Evolutionary conservation across 352 stramenopile genomes (phyloP).

Genomic region (Phytopythium kandeliae): DNA sequence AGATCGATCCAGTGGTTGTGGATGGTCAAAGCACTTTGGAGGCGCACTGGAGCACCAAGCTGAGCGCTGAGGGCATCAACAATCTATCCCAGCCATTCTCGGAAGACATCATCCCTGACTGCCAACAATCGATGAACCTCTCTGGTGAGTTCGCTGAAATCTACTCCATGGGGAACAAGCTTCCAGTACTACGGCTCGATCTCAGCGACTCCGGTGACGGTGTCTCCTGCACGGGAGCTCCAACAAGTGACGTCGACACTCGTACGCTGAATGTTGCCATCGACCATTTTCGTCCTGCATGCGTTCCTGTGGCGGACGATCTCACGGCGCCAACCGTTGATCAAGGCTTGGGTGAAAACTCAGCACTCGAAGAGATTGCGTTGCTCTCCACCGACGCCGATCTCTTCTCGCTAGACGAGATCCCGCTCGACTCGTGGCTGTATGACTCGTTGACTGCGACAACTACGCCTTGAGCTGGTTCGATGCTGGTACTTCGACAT

Average conservation of each 20-base stretch:
- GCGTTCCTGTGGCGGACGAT: neutral
- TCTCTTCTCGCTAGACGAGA: neutral
- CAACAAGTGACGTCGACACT: neutral
- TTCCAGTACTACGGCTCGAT: neutral
- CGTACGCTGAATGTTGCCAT: neutral
- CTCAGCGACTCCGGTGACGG: neutral
- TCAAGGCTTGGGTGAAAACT: neutral
- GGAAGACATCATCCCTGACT: neutral
- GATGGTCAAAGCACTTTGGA: neutral
- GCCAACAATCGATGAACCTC: neutral
- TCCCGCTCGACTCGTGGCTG: constrained; percentile 6
- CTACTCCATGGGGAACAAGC: neutral
- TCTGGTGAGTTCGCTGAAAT: neutral
- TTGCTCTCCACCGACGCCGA: constrained; percentile 1
- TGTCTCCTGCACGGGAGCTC: neutral
- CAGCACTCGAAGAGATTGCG: neutral
- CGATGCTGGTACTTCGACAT: neutral
- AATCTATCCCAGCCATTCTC: constrained; percentile 1
- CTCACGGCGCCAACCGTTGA: neutral
- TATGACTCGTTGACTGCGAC: constrained; percentile 2
- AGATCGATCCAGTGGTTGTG: neutral
- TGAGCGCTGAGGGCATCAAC: neutral
- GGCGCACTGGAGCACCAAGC: neutral
- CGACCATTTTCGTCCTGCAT: neutral
- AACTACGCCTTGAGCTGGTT: neutral